Evolutionary conservation across 306 rosid species (phyloP).

Genomic region (Quercus gilva): DNA sequence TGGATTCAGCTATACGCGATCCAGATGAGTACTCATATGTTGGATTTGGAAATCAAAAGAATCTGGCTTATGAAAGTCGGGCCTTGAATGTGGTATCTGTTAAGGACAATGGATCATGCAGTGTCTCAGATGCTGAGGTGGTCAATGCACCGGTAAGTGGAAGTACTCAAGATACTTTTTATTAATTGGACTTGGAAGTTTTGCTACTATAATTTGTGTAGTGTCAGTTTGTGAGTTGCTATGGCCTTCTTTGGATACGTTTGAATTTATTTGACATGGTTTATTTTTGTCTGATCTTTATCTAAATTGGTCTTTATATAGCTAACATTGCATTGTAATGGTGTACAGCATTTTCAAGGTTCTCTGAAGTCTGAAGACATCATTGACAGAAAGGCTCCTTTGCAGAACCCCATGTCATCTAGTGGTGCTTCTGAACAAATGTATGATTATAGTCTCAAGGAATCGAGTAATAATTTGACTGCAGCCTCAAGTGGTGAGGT

Average conservation of each 20-base stretch:
- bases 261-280: constrained; percentile 4
- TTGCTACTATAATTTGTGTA: background rate
- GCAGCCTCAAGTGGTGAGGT: constrained; percentile 11
- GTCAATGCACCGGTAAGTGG: constrained; percentile 48
- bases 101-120: constrained; percentile 27
- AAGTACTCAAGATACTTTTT: constrained; percentile 18
- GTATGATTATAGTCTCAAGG: constrained; percentile 22
- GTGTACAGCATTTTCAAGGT: constrained; percentile 35
- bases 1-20: constrained; percentile 31
- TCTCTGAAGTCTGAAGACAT: constrained; percentile 21
- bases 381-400: constrained; percentile 26
- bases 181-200: constrained; percentile 15
- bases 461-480: constrained; percentile 27
- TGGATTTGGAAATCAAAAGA: constrained; percentile 23
- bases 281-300: background rate
- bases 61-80: background rate
- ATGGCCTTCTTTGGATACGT: background rate
- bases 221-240: background rate
- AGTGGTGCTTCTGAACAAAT: constrained; percentile 34
- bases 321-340: background rate
- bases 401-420: constrained; percentile 20
- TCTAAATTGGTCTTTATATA: constrained; percentile 19
- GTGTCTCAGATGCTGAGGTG: constrained; percentile 21
- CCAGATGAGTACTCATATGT: constrained; percentile 36
- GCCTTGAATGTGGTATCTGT: background rate